phyloP scores from a whole-genome alignment of 768 basidiomycete species.

The Phylloporus sp. region DNA sequence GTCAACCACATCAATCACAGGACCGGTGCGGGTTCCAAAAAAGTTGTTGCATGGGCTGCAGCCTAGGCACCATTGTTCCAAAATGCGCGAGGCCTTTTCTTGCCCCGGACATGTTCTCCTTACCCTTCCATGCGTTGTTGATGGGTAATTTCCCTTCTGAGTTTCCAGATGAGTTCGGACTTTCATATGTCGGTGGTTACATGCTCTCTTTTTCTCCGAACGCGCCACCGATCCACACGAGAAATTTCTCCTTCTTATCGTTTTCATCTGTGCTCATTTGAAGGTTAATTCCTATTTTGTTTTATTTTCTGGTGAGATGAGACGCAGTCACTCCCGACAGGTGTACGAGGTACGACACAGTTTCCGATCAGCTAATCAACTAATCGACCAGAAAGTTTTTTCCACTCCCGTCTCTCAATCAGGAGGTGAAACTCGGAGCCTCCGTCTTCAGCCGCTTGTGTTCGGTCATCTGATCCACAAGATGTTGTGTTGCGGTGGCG shows the following conservation, averaged over 20 bases:
- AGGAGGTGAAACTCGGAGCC: slow-evolving; percentile 13
- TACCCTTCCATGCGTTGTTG: slow-evolving; percentile 8
- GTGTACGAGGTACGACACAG: slow-evolving; percentile 11
- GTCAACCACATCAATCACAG: slow-evolving; percentile 8
- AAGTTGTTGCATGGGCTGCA: slow-evolving; percentile 6
- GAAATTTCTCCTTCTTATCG: slow-evolving; percentile 19
- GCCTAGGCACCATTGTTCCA: slow-evolving; percentile 8
- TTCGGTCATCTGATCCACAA: slow-evolving; percentile 13
- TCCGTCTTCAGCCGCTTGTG: slow-evolving; percentile 14
- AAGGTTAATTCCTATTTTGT: slow-evolving; percentile 9
- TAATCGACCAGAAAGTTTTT: slow-evolving; percentile 19
- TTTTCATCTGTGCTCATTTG: slow-evolving; percentile 18
- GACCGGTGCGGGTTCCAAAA: slow-evolving; percentile 6
- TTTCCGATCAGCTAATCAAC: slow-evolving; percentile 11
- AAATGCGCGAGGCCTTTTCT: slow-evolving; percentile 5
- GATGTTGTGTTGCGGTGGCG: slow-evolving; percentile 13
- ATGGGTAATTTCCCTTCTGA: slow-evolving; percentile 22
- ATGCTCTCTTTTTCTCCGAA: slow-evolving; percentile 23
- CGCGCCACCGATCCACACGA: slow-evolving; percentile 17
- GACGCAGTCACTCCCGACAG: slow-evolving; percentile 11
- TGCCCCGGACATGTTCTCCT: slow-evolving; percentile 5
- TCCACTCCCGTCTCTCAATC: slow-evolving; percentile 5
- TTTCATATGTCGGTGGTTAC: slow-evolving; percentile 28
- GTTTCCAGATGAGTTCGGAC: slow-evolving; percentile 30
- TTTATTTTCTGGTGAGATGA: slow-evolving; percentile 14